phyloP scores from a whole-genome alignment of 2,329 filamentous ascomycete species.

The Xylaria sp. region DNA sequence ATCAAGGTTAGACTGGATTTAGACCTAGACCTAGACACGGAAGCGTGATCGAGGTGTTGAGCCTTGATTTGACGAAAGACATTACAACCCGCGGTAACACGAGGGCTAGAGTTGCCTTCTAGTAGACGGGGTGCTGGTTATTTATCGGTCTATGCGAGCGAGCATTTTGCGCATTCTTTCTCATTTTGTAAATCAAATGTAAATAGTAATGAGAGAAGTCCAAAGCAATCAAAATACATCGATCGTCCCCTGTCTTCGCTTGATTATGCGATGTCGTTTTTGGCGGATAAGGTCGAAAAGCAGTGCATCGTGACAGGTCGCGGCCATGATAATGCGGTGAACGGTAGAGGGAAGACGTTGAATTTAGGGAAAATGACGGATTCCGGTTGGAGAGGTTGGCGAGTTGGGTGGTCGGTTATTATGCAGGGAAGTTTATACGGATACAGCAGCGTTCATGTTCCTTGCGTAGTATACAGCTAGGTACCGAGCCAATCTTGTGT shows the following conservation, averaged over 20 bases:
- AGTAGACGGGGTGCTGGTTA: constrained; percentile 14
- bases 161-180: not conserved
- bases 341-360: constrained; percentile 6
- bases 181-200: constrained; percentile 16
- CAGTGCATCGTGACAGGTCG: not conserved
- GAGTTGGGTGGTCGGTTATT: not conserved
- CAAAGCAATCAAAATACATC: not conserved
- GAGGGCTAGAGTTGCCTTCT: not conserved
- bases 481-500: too few relatives aligned
- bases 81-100: too few relatives aligned
- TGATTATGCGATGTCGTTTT: not conserved
- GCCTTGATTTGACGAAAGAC: constrained; percentile 6
- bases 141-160: constrained; percentile 12
- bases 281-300: not conserved
- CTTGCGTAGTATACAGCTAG: not conserved
- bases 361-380: not conserved
- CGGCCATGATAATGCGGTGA: not conserved
- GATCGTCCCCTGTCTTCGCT: not conserved
- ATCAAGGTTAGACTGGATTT: constrained; percentile 25
- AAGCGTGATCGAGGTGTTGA: not conserved
- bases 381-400: not conserved
- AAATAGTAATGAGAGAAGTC: constrained; percentile 12
- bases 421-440: constrained; percentile 17
- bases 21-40: constrained; percentile 37
- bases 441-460: not conserved